Evolutionary conservation across 2,329 filamentous ascomycete species (phyloP), one percentile per base, ranked within the genome.

Genomic region (Penicillium corylophilum): DNA sequence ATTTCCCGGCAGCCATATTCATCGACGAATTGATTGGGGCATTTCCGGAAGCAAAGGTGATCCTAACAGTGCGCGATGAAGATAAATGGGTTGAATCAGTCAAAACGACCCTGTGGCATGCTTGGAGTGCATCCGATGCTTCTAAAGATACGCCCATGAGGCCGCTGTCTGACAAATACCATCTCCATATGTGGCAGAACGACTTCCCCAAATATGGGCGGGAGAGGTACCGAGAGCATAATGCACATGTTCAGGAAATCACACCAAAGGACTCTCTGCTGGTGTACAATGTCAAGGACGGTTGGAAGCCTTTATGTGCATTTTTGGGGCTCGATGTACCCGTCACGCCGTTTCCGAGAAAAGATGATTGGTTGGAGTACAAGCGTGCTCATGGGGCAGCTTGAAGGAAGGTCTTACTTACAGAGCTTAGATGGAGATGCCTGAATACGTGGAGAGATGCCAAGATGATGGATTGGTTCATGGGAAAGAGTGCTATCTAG

Each of bases 221-320:
- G 26, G 26, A 28, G 12, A 28, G 5, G 5, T 42, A 42, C 20
- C 39, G 39, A 22, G 13, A 5, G 13, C 39, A 42, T 26, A 42
- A 42, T 24, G 39, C 39, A 15, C 39, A 23, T 22, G 18, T 42
- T 9, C 18, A 26, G 22, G 18, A 5, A 6, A 42, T 23, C 24
- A 26, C 39, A 6, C 22, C 39, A 9, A 4, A 22, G 9, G 15
- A 22, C 8, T 18, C 13, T 15, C 31, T 67, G 48, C 58, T 65
- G 47, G 65, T 68, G 50, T 71, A 62, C 48, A 53, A 62, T 44
- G 55, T 64, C 7, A 53, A 70, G 41, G 68, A 77, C 35, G 74
- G 72, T 1, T 77, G 75, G 74, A 66, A 60, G 23, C 70, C 73
- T 6, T 60, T 79, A n/a, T 77, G 74, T 54, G 54, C 64, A 48